Evolutionary conservation across 2,329 filamentous ascomycete genomes (phyloP).

Genomic region (Neonectria neomacrospora): DNA sequence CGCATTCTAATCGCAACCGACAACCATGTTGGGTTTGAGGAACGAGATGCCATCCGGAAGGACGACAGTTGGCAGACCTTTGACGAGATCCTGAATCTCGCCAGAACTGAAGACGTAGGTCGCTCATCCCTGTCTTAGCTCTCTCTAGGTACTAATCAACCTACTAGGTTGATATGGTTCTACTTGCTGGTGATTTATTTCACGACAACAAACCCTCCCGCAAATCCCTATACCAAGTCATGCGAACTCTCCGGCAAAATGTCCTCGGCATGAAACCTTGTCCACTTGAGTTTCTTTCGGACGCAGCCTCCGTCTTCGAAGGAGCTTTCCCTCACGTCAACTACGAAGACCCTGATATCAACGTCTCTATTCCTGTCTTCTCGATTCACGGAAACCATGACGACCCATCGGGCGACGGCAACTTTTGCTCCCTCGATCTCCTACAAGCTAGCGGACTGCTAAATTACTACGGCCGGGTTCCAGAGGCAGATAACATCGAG

Average conservation of each 20-base stretch:
- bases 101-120: constrained; percentile 80
- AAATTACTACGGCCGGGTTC: constrained; percentile 95
- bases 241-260: constrained; percentile 92
- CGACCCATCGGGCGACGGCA: constrained; percentile 95
- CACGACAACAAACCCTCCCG: constrained; percentile 98
- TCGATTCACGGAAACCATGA: constrained; percentile 99
- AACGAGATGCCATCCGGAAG: constrained; percentile 92
- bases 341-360: constrained; percentile 97
- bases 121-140: not conserved
- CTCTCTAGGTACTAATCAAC: constrained; percentile 1
- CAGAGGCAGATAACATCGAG: constrained; percentile 94
- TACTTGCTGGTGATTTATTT: constrained; percentile 94
- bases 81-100: constrained; percentile 92
- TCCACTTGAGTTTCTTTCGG: constrained; percentile 92
- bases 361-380: constrained; percentile 96
- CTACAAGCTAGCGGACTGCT: constrained; percentile 90
- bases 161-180: constrained; percentile 86
- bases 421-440: constrained; percentile 89
- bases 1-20: constrained; percentile 94
- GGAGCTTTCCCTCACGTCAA: constrained; percentile 94
- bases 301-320: constrained; percentile 90
- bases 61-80: constrained; percentile 98
- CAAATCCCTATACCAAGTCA: constrained; percentile 96
- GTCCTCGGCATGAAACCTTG: constrained; percentile 96
- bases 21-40: constrained; percentile 97